Evolutionary conservation across 345 rosid genomes (phyloP).

Genomic region (Hibiscus tridactylites): DNA sequence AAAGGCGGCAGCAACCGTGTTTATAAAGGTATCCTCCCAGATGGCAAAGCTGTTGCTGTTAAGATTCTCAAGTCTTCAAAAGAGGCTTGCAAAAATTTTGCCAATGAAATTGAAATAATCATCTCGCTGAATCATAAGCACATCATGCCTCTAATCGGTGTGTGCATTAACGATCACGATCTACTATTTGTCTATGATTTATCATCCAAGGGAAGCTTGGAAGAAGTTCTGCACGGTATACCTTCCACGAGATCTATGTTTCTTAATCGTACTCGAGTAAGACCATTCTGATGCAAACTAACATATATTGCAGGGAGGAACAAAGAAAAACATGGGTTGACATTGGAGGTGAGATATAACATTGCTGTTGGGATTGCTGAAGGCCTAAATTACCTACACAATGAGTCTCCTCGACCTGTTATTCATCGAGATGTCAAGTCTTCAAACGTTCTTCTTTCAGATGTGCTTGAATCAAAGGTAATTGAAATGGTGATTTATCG

Average conservation of each 20-base stretch:
- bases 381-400: constrained; percentile 66
- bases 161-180: constrained; percentile 43
- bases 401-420: constrained; percentile 51
- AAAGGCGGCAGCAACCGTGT: constrained; percentile 76
- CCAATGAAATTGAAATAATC: constrained; percentile 61
- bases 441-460: constrained; percentile 75
- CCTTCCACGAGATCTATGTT: neutral
- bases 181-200: constrained; percentile 68
- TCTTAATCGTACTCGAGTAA: neutral
- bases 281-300: constrained; percentile 10
- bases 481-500: neutral
- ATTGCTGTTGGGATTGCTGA: constrained; percentile 64
- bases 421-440: constrained; percentile 89
- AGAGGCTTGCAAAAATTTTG: constrained; percentile 58
- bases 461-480: constrained; percentile 73
- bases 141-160: constrained; percentile 56
- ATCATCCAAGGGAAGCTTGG: constrained; percentile 58
- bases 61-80: constrained; percentile 58
- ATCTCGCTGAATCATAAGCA: constrained; percentile 53
- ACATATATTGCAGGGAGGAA: constrained; percentile 19
- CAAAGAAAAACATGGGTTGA: constrained; percentile 8
- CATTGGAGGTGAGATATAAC: constrained; percentile 55
- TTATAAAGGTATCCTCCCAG: constrained; percentile 60
- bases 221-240: constrained; percentile 67
- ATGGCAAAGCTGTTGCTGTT: constrained; percentile 62